Conservation (phyloP, 129 eudicot species). For the Saposhnikovia divaricata region DNA sequence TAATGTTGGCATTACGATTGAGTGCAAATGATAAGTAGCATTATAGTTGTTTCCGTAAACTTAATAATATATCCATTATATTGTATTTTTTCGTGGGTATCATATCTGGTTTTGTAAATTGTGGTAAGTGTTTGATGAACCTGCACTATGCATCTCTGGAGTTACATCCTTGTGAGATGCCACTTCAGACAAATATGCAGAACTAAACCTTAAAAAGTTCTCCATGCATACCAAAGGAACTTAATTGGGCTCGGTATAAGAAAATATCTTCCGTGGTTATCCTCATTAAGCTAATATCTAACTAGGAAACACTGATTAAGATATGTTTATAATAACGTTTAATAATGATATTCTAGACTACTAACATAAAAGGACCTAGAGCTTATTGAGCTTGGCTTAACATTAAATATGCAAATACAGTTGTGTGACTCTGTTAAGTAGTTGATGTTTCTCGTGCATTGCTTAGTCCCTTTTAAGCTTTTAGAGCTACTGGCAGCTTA, state of each 20-base stretch:
- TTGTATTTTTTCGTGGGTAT: background rate
- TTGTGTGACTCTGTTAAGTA: background rate
- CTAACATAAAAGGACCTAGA: background rate
- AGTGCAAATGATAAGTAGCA: background rate
- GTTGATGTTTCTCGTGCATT: background rate
- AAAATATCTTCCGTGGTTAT: background rate
- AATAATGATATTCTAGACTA: background rate
- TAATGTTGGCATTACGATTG: background rate
- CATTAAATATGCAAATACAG: background rate
- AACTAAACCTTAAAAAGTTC: background rate
- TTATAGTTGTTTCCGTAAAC: background rate
- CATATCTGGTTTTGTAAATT: background rate
- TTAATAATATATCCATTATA: background rate
- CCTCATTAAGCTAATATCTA: background rate
- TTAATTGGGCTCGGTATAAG: background rate
- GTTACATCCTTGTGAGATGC: background rate
- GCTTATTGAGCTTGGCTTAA: background rate
- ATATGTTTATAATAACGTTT: too few species aligned
- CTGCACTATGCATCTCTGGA: background rate
- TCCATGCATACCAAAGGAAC: background rate
- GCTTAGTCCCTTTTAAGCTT: background rate
- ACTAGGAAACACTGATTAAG: too few species aligned
- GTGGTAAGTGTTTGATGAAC: background rate
- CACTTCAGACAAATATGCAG: background rate
- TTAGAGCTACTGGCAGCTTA: background rate